Base-by-base conservation (phyloP, 331 rosid genomes). In the Stylosanthes scabra region DNA sequence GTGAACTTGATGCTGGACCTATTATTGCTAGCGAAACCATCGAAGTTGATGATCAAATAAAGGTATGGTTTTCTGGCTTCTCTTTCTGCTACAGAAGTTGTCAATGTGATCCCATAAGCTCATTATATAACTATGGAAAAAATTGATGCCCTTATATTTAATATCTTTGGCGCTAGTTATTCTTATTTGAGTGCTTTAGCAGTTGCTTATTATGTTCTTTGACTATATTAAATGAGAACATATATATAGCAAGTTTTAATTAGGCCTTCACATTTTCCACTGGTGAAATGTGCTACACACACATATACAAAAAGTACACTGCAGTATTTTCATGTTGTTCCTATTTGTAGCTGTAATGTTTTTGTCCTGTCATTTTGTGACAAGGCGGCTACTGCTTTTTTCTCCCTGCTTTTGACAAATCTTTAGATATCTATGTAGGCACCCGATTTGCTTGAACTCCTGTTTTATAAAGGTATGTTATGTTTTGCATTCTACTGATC, bases 1-100 rank as follows among this genome's bases (percentile, higher is more conserved):
- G 92, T 54, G 89, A 89, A 46, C 86, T 94, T 25, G 97, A 94
- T 89, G 91, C 96, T 73, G 99, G 99, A 76, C 99, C 96, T 28
- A 15, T 94, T 71, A 94, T 94, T 83, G 85, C 99, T 68, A 62
- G 55, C 68, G 76, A 89, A 80, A 84, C 80, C 39, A 11, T 81
- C 64, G 81, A 83, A 81, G 86, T 91, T 67, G 91, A 89, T 73
- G 84, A 88, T 79, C 87, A 89, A 49, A 86, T 89, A 7, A 89
- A 91, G 97, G 97, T 89, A 47, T 63, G 61, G 1, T 63, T 76
- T 62, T 68, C 71, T 72, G 5, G 50, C 47, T 37, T 31, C 56
- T 62, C 29, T 71, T 31, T 74, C 50, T 59, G 11, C 79, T 67
- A 40, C 56, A 39, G 42, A 15, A 20, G 61, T 7, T 28, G 4